Evolutionary conservation across 129 eudicot species (phyloP), one percentile per base, ranked within the genome.

Genomic region (Tagetes erecta): DNA sequence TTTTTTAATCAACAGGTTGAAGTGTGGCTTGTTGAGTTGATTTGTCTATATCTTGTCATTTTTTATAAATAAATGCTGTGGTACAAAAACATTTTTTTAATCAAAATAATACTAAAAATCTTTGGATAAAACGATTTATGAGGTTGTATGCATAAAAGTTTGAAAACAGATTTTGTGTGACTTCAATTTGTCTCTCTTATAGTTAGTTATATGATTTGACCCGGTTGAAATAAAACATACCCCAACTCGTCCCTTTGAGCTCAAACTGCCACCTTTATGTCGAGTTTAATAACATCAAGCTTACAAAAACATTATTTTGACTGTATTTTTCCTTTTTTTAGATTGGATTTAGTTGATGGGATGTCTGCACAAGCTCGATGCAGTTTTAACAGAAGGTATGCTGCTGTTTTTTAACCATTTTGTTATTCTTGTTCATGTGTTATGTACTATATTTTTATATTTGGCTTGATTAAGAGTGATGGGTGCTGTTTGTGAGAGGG

Each of bases 321-420:
- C 27, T 5, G 33, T 9, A 53, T 72, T 41, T 5, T 33, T 0
- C 66, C 10, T n/a, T 44, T 66, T 68, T 60, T 70, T 71, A 86
- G 94, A 79, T 74, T 76, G 71, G 64, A 63, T 79, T 64, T 70
- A 62, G 55, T 66, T 37, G 13, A 70, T 40, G 53, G 63, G 73
- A 58, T 40, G 68, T 37, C 56, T 67, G 52, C 53, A 41, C 71
- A 34, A 71, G 85, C 75, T 52, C 57, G 68, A 64, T 55, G 78
- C 60, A 74, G 83, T 68, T 62, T 64, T 62, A 62, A 62, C 44
- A 62, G 81, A 84, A 76, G 87, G 87, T 80, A 76, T 80, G 62
- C 50, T 82, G 76, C 67, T 82, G 82, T 80, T 52, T 57, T 73
- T 55, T 58, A 68, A 71, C 66, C 73, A 57, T 65, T 83, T 60